Evolutionary conservation across 1,284 basidiomycete genomes (phyloP), one percentile per base, ranked within the genome.

Genomic region (Sporisorium exsertum): DNA sequence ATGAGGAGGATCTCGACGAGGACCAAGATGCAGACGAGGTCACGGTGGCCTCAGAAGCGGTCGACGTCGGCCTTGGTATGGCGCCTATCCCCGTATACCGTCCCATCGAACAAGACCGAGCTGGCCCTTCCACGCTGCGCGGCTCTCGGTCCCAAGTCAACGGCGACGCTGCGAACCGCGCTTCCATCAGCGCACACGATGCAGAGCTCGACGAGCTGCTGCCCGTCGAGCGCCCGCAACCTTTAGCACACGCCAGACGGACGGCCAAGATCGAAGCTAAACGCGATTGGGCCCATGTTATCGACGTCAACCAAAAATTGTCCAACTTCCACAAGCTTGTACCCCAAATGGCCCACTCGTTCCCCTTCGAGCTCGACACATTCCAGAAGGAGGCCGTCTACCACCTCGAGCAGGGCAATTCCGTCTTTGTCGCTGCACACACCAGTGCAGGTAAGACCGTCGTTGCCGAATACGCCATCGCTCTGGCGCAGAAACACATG

Each of bases 381-480:
- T 94, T 94, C 87, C 97, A 99, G 86, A 99, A 98, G 86, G 94
- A 99, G 86, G 97, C 97, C 0, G 93, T 99, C 8, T 98, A 97
- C 87, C 95, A 96, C 84, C 89, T 99, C 15, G 97, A 99, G 86
- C 92, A 94, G 89, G 96, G 95, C 18, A 94, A 99, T 82, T 95
- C 94, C 16, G 96, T 99, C 20, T 99, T 99, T 86, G 95, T 99
- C 18, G 97, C 97, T 6, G 97, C 97, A 3, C 97, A 99, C 87
- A 99, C 97, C 2, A 96, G 94, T 33, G 97, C 97, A n/a, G 97
- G 97, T 58, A 99, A 99, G 87, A 99, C 97, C 0, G 97, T 99
- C 6, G 97, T 99, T 1, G 96, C 97, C 1, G 97, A 99, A 85
- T 99, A 99, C 86, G 97, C 97, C 5, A 98, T 99, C 76, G 93